Base-by-base conservation (phyloP, 768 basidiomycete species). In the Kwoniella europaea region DNA sequence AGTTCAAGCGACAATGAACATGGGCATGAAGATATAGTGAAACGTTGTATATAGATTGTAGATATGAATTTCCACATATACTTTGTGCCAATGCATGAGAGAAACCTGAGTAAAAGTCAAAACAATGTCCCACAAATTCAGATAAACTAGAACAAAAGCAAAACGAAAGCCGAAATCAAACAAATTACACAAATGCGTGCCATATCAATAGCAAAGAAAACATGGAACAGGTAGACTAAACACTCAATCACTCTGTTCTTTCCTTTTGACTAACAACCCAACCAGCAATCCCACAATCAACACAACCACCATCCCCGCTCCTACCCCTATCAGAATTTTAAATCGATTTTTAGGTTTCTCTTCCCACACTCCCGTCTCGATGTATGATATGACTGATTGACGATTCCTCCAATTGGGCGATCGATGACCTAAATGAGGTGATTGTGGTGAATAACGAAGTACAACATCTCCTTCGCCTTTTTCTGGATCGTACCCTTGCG, bases 401-500 rank as follows among this genome's bases (percentile, higher is more conserved):
- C 67, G 18, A 46, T 63, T 62, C 16, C 61, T 53, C 67, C 61
- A 62, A 44, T 63, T 46, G 12, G 67, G 67, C 2, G 67, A 68
- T 42, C 67, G 27, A 35, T 68, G 67, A 6, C 67, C 67, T 10
- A 68, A 29, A 59, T 68, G 67, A 43, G 67, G 67, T 43, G 67
- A 68, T 59, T 62, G 67, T 18, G 67, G 67, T 1, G 44, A 46
- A 52, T 61, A 58, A n/a, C 24, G 16, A 13, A 50, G 5, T 50
- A 50, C 46, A 1, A 50, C 46, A 13, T 50, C 46, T 50, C 46
- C 46, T 57, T 65, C 46, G 3, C 46, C 46, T 57, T 65, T 35
- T 9, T 53, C 64, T 20, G 20, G 52, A 57, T 56, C 54, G 15
- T 29, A 22, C 55, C 55, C 55, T 20, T 35, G 0, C 35, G 35